phyloP scores from a whole-genome alignment of 2,329 filamentous ascomycete genomes.

The Aspergillus sp. region DNA sequence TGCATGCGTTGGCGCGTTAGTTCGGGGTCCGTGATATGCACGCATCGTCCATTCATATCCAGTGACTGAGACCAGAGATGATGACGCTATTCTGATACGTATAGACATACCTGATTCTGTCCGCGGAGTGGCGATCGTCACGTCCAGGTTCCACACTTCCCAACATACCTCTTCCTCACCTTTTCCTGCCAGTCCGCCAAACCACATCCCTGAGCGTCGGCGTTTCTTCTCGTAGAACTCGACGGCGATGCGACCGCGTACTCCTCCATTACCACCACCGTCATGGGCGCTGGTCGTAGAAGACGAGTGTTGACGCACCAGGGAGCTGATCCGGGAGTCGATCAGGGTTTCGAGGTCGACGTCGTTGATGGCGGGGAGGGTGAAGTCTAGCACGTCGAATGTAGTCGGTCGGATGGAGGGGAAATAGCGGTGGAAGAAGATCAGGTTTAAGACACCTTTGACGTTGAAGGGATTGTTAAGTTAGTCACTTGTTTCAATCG shows the following conservation, averaged over 20 bases:
- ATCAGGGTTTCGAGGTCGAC: constrained; percentile 91
- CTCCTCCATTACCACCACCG: constrained; percentile 51
- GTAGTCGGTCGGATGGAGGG: constrained; percentile 78
- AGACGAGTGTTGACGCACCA: constrained; percentile 72
- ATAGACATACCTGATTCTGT: constrained; percentile 72
- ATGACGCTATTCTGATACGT: background rate
- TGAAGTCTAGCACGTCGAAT: constrained; percentile 86
- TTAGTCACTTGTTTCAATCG: too few relatives aligned
- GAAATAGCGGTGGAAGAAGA: constrained; percentile 99
- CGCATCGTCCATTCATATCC: background rate
- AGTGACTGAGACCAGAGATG: background rate
- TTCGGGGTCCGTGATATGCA: background rate
- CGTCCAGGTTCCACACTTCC: constrained; percentile 93
- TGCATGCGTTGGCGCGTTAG: constrained; percentile 33
- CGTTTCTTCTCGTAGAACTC: constrained; percentile 95
- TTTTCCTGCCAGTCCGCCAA: constrained; percentile 53
- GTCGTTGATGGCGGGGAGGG: constrained; percentile 84
- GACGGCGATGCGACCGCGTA: constrained; percentile 75
- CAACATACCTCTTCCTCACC: constrained; percentile 93
- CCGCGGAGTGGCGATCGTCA: constrained; percentile 85
- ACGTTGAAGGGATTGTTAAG: background rate
- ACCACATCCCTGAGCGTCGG: constrained; percentile 73
- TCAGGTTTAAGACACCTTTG: constrained; percentile 91
- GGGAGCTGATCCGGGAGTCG: constrained; percentile 76
- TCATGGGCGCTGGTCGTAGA: constrained; percentile 45